These are phyloP conservation scores for Colletotrichum echinochloae DNA, from an alignment of 2,329 filamentous ascomycete species.

Conservation along the genomic window DNA sequence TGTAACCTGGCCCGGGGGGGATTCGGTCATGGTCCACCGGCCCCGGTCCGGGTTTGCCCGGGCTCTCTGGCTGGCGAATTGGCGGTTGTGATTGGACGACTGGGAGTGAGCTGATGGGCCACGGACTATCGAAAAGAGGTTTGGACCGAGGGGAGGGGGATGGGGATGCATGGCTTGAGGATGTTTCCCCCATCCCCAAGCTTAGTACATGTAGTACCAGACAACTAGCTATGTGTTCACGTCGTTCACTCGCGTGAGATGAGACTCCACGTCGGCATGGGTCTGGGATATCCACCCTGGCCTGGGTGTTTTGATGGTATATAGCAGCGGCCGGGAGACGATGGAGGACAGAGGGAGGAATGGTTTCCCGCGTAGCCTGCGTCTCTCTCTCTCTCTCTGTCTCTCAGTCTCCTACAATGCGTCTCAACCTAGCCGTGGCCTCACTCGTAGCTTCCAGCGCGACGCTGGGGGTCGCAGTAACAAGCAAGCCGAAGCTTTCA, in stretches of 20 bases:
- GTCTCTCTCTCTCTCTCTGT: not conserved
- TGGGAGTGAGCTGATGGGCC: not conserved
- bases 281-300: not conserved
- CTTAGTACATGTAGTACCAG: no score
- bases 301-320: not conserved
- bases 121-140: conserved; percentile 2
- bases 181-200: not conserved
- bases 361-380: not conserved
- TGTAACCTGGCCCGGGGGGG: conserved; percentile 27
- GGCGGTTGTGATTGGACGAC: conserved; percentile 26
- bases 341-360: not conserved
- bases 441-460: conserved; percentile 31
- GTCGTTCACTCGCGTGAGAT: not conserved
- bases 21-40: conserved; percentile 25
- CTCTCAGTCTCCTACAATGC: not conserved
- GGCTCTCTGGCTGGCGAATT: not conserved
- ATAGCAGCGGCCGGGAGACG: not conserved
- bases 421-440: conserved; percentile 8
- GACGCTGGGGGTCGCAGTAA: conserved; percentile 21
- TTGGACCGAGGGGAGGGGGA: conserved; percentile 22
- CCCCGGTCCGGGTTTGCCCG: conserved; percentile 32
- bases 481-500: conserved; percentile 25
- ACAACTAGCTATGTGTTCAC: no score
- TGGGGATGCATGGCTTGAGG: not conserved
- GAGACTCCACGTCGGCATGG: not conserved